These are phyloP conservation scores for Rosa lucieae DNA, from an alignment of 306 rosid species.

Conservation along the genomic window DNA sequence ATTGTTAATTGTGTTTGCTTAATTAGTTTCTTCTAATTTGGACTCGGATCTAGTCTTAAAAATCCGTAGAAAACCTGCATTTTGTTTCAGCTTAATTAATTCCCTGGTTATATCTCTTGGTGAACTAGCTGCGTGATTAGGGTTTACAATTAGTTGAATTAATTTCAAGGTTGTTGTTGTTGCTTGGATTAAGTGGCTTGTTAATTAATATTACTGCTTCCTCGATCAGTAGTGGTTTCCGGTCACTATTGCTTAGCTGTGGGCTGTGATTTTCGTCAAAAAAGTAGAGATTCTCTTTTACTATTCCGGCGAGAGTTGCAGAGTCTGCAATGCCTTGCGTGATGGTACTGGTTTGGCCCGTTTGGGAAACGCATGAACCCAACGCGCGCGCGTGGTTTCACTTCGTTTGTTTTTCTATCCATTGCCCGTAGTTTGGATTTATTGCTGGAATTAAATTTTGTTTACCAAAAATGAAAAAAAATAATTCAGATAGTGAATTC, in stretches of 20 bases:
- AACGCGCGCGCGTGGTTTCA: constrained; percentile 2
- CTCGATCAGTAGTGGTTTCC: not conserved
- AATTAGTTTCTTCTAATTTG: not conserved
- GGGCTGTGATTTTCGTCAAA: not conserved
- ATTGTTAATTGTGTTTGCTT: not conserved
- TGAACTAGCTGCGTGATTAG: no score
- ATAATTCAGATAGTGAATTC: no score
- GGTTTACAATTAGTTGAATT: no score
- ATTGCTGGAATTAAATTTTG: not conserved
- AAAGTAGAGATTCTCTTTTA: not conserved
- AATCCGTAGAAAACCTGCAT: not conserved
- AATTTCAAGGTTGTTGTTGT: no score
- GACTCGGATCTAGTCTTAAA: not conserved
- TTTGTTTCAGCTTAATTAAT: not conserved
- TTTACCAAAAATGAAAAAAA: no score
- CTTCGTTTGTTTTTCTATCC: not conserved
- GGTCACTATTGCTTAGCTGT: not conserved
- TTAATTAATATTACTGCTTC: not conserved
- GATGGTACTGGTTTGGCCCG: not conserved
- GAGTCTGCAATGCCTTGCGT: not conserved
- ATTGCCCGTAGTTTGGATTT: not conserved
- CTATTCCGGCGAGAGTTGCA: not conserved
- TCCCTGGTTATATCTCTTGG: no score
- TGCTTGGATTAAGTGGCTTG: not conserved
- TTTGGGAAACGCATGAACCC: not conserved